Evolutionary conservation across 140 eudicot genomes (phyloP).

Genomic region (Bidens hawaiensis): DNA sequence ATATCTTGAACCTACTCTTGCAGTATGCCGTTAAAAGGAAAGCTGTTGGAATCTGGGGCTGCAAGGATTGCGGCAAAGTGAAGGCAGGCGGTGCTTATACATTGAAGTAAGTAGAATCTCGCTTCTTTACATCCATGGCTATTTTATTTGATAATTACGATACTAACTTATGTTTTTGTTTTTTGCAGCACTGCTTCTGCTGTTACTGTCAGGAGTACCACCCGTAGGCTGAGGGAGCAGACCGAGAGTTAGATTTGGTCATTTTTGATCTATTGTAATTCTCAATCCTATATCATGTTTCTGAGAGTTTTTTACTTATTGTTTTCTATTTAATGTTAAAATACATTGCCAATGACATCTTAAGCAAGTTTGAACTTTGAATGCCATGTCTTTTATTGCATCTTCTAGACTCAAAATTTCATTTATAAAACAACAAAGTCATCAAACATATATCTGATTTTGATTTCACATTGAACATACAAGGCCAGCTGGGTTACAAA

Average conservation of each 20-base stretch:
- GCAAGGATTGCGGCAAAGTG: conserved; percentile 86
- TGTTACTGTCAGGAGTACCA: conserved; percentile 76
- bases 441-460: conserved; percentile 5
- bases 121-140: neutral
- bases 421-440: no score
- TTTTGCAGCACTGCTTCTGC: conserved; percentile 66
- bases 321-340: conserved; percentile 16
- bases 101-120: conserved; percentile 40
- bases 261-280: conserved; percentile 14
- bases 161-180: neutral
- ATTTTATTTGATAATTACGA: neutral
- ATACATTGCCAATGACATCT: conserved; percentile 13
- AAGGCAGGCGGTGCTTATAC: conserved; percentile 87
- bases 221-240: conserved; percentile 82
- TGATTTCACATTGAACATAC: conserved; percentile 24
- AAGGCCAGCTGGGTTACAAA: conserved; percentile 19
- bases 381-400: neutral
- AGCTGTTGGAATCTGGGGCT: conserved; percentile 84
- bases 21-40: conserved; percentile 75
- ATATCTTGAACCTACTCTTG: no score
- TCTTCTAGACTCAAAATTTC: neutral
- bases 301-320: conserved; percentile 1
- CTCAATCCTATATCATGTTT: neutral
- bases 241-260: conserved; percentile 55
- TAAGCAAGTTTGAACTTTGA: conserved; percentile 3